These are phyloP conservation scores for Ophiorrhiza pumila DNA, from an alignment of 257 asterid species.

Conservation along the genomic window DNA sequence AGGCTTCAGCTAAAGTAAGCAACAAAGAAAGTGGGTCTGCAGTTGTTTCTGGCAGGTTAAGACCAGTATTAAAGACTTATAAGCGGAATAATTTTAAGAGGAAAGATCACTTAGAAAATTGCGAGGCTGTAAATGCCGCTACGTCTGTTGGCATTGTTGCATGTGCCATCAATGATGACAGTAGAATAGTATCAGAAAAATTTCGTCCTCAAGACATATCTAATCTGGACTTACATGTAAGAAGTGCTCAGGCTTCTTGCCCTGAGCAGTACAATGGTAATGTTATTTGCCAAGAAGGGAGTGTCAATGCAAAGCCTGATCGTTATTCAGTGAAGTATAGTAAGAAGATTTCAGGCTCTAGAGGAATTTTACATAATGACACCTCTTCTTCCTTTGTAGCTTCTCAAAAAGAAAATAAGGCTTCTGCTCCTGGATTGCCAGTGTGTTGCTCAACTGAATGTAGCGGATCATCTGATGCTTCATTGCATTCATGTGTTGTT, in stretches of 20 bases:
- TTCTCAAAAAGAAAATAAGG: constrained; percentile 22
- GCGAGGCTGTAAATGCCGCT: constrained; percentile 21
- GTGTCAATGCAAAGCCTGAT: constrained; percentile 25
- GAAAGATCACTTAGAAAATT: constrained; percentile 33
- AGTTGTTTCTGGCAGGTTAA: constrained; percentile 19
- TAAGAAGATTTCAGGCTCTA: constrained; percentile 35
- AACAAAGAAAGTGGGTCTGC: constrained; percentile 14
- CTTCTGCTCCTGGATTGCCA: constrained; percentile 30
- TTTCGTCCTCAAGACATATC: constrained; percentile 26
- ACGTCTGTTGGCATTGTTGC: constrained; percentile 20
- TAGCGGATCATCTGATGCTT: constrained; percentile 32
- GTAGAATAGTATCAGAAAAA: constrained; percentile 20
- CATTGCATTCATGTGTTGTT: constrained; percentile 25
- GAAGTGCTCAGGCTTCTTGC: constrained; percentile 10
- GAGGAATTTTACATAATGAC: constrained; percentile 16
- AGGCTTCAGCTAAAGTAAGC: background rate
- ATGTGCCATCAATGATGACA: constrained; percentile 24
- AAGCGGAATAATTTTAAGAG: constrained; percentile 37
- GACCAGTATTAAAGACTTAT: constrained; percentile 31
- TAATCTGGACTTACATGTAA: constrained; percentile 7
- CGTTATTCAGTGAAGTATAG: constrained; percentile 46
- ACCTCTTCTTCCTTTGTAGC: background rate
- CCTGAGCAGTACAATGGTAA: constrained; percentile 24
- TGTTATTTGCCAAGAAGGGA: constrained; percentile 26
- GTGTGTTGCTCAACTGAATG: constrained; percentile 34